Evolutionary conservation across 331 rosid genomes (phyloP), one percentile per base, ranked within the genome.

Genomic region (Malus hybrid): DNA sequence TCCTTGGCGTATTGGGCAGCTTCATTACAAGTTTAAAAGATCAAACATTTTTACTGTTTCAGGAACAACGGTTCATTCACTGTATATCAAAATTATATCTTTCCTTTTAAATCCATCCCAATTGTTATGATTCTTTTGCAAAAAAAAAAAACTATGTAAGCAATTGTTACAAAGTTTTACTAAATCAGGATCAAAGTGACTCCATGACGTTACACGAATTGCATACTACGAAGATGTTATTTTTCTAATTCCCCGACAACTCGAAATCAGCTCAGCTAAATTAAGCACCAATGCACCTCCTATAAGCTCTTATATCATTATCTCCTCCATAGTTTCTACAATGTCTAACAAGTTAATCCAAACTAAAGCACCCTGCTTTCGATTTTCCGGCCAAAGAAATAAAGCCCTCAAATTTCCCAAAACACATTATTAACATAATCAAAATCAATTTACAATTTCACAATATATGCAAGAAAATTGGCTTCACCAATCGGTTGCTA

Each of bases 241-340:
- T 44, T 31, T 28, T 20, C 48, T 13, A 29, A 28, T 62, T 46
- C 22, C 24, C 70, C 46, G 27, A 42, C 27, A 13, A 11, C 46
- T 46, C 78, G 1, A 19, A 74, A 74, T 74, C 46, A 42, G 70
- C 78, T 46, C 63, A 63, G 33, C 62, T 46, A 62, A 63, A 74
- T 19, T 27, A 7, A 44, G 5, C 46, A 32, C 16, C 46, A 65
- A 18, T 59, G 57, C 28, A 46, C 36, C 50, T 7, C 16, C 73
- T 24, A 44, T 11, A 69, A 6, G 48, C 42, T 7, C n/a, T 28
- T 16, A 28, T 62, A 29, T 42, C 22, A 24, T 15, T 3, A 31
- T 10, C n/a, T n/a, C 27, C 71, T n/a, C 55, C 77, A 10, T 18
- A 36, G 48, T 22, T 28, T 31, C 69, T 29, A 70, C 74, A 52